phyloP scores from a whole-genome alignment of 2,329 filamentous ascomycete species.

The Aspergillus ibericus region DNA sequence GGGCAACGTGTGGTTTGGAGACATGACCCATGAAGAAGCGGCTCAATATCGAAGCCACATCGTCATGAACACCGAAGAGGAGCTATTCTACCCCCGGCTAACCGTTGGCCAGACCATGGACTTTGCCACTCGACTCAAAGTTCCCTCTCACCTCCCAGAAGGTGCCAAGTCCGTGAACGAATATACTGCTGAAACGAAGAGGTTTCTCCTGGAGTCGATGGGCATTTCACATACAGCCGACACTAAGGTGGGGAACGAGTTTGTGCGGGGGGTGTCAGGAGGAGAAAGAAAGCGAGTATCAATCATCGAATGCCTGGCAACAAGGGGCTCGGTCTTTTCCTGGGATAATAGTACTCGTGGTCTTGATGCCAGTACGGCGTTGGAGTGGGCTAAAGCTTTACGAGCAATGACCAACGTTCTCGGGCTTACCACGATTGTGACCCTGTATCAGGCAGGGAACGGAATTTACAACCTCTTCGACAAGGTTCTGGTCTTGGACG shows the following conservation, averaged over 20 bases:
- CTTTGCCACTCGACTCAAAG: conserved; percentile 65
- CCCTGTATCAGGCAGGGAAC: conserved; percentile 66
- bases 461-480: conserved; percentile 66
- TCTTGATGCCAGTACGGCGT: conserved; percentile 61
- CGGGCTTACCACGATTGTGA: conserved; percentile 59
- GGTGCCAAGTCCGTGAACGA: conserved; percentile 62
- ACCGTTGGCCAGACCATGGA: conserved; percentile 54
- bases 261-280: conserved; percentile 63
- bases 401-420: conserved; percentile 61
- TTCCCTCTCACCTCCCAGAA: conserved; percentile 67
- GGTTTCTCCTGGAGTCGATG: conserved; percentile 58
- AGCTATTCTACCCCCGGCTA: conserved; percentile 52
- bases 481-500: conserved; percentile 64
- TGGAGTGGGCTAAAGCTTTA: conserved; percentile 58
- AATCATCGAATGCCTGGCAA: conserved; percentile 62
- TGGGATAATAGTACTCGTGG: conserved; percentile 67
- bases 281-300: conserved; percentile 67
- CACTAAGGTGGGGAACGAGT: conserved; percentile 67
- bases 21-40: conserved; percentile 42
- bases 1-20: conserved; percentile 60
- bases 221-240: conserved; percentile 57
- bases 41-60: conserved; percentile 57
- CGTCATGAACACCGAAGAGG: conserved; percentile 55
- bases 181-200: conserved; percentile 46
- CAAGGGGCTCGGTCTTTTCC: conserved; percentile 56